A percentile compares a stretch with the other conserved stretches of the same genome.
Conservation (phyloP, 805 yeast species). For the Pichia scutulata region DNA sequence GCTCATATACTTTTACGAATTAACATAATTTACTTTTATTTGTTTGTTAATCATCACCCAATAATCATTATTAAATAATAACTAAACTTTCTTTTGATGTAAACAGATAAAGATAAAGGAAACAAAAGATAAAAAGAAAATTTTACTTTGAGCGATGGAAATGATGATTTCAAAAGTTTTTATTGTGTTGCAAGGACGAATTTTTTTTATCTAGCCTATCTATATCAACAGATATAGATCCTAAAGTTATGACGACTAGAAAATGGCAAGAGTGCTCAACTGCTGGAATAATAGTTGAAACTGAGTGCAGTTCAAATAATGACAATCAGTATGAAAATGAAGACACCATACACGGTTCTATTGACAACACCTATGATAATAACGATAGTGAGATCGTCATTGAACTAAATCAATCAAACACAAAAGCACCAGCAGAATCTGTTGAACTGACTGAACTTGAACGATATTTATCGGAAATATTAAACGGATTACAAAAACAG, state of each 20-base stretch:
- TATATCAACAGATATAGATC: not conserved
- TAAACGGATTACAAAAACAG: slow-evolving; percentile 15
- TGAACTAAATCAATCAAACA: not conserved
- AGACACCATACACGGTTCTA: not conserved
- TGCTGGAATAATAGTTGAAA: not conserved
- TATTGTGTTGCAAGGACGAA: not conserved
- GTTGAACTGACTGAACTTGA: slow-evolving; percentile 2
- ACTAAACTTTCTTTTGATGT: too few relatives aligned
- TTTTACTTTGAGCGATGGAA: not conserved
- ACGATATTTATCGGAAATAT: slow-evolving; percentile 3
- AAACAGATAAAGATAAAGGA: too few relatives aligned
- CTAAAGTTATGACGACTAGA: not conserved
- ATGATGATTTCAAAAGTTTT: not conserved
- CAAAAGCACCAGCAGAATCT: not conserved
- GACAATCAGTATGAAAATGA: not conserved
- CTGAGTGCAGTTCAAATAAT: not conserved
- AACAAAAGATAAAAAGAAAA: too few relatives aligned
- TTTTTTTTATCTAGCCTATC: not conserved
- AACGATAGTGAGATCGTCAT: not conserved
- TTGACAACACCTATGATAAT: not conserved
- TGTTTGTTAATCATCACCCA: not conserved
- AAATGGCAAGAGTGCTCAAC: not conserved
- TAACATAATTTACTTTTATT: not conserved
- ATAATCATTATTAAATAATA: too few relatives aligned
- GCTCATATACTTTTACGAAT: not conserved